Percentiles rank a stretch among this genome's conserved stretches.
Evolutionary conservation across 768 basidiomycete species (phyloP).

Genomic region (Leccinum pellstonianum): DNA sequence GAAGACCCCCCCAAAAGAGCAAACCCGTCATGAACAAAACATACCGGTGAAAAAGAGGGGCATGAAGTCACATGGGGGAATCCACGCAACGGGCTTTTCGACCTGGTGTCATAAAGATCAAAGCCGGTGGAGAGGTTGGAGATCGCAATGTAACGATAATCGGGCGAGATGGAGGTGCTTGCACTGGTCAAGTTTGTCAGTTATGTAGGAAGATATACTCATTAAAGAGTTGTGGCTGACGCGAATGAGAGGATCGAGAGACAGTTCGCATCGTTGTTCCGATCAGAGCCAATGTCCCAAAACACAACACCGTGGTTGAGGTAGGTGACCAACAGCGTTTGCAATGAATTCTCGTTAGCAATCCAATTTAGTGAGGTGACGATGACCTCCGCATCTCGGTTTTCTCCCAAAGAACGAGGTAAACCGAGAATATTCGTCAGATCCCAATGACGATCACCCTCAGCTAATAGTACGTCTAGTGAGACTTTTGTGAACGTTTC

Average conservation of each 20-base stretch:
- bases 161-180: background rate
- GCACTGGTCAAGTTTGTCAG: background rate
- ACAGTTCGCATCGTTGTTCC: background rate
- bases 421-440: background rate
- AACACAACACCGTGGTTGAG: background rate
- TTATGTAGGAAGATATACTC: no score
- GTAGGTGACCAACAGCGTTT: background rate
- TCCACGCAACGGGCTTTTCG: background rate
- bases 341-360: background rate
- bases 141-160: background rate
- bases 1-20: background rate
- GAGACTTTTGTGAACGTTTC: no score
- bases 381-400: background rate
- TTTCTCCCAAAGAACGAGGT: background rate
- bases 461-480: no score
- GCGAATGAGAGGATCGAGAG: background rate
- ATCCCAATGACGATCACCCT: background rate
- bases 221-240: background rate
- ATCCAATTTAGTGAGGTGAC: background rate
- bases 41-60: background rate
- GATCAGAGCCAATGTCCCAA: background rate
- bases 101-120: background rate
- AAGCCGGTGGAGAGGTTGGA: background rate
- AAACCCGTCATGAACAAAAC: background rate
- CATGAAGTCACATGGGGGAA: background rate